Evolutionary conservation across 768 basidiomycete genomes (phyloP).

Genomic region (Mycena pura): DNA sequence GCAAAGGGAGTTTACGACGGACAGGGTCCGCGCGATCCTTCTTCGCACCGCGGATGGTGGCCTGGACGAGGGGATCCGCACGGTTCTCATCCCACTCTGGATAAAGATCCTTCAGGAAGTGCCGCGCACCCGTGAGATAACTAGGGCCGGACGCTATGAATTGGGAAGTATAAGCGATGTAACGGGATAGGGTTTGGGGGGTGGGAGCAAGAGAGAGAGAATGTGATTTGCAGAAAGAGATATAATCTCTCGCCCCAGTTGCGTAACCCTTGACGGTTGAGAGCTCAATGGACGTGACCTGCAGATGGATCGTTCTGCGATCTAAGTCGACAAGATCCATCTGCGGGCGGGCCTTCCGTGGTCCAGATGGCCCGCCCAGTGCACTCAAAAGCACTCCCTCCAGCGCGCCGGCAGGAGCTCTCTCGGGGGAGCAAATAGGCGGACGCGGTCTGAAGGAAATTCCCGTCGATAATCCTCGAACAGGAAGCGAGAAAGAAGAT

Average conservation of each 20-base stretch:
- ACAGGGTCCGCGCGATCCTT: constrained; percentile 30
- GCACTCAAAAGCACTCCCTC: constrained; percentile 27
- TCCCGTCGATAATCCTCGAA: constrained; percentile 22
- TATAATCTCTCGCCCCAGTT: constrained; percentile 31
- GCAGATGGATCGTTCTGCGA: constrained; percentile 18
- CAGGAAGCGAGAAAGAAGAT: constrained; percentile 28
- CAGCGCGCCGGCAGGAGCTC: constrained; percentile 28
- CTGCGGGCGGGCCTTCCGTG: constrained; percentile 17
- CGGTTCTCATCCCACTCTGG: constrained; percentile 32
- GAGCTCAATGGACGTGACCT: constrained; percentile 29
- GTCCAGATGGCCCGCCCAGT: constrained; percentile 13
- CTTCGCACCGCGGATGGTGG: constrained; percentile 28
- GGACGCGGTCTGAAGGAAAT: constrained; percentile 28
- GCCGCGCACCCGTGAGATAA: constrained; percentile 32
- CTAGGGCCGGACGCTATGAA: constrained; percentile 21
- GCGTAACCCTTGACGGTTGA: constrained; percentile 24
- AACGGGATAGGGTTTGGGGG: constrained; percentile 27
- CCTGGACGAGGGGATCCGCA: constrained; percentile 23
- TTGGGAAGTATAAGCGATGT: constrained; percentile 28
- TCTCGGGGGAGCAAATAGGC: constrained; percentile 25
- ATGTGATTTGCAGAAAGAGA: constrained; percentile 25
- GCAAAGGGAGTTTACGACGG: constrained; percentile 29
- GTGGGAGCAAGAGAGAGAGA: constrained; percentile 27
- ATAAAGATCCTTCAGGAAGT: constrained; percentile 31
- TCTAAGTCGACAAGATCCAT: constrained; percentile 25